A percentile compares a stretch with the other conserved stretches of the same genome.
Evolutionary conservation across 148 eudicot genomes (phyloP).

Genomic region (Camellia granthamiana): DNA sequence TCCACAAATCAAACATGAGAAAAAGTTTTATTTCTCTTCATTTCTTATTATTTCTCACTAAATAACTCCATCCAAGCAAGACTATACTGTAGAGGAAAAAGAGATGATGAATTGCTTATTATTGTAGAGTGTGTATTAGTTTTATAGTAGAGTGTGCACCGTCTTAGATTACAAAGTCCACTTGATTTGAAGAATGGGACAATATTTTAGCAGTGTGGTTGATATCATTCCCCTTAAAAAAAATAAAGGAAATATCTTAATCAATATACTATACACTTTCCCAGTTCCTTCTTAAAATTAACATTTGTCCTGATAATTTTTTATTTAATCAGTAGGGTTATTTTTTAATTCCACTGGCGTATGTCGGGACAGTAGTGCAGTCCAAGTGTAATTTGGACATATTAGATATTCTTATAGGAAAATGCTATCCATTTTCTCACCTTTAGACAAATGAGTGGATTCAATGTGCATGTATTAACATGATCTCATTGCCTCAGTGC

Average conservation of each 20-base stretch:
- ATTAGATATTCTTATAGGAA: background rate
- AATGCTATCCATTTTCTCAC: no score
- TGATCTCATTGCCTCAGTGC: no score
- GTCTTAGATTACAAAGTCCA: background rate
- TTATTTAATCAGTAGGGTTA: background rate
- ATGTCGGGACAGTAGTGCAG: background rate
- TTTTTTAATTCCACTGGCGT: constrained; percentile 11
- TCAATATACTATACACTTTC: background rate
- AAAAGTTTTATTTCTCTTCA: no score
- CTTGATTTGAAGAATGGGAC: constrained; percentile 10
- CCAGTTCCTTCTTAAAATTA: constrained; percentile 6
- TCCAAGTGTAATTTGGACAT: constrained; percentile 2
- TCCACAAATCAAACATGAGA: no score
- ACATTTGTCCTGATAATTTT: background rate
- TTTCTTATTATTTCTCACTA: no score
- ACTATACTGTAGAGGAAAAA: no score
- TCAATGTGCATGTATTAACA: no score
- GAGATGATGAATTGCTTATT: no score
- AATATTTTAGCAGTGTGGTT: background rate
- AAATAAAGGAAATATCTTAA: background rate
- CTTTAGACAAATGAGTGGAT: no score
- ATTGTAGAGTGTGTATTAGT: background rate
- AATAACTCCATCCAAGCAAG: no score
- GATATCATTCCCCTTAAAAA: constrained; percentile 9
- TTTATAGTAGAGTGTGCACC: background rate